phyloP scores from a whole-genome alignment of 2,329 filamentous ascomycete genomes.

The Amauroascus niger region DNA sequence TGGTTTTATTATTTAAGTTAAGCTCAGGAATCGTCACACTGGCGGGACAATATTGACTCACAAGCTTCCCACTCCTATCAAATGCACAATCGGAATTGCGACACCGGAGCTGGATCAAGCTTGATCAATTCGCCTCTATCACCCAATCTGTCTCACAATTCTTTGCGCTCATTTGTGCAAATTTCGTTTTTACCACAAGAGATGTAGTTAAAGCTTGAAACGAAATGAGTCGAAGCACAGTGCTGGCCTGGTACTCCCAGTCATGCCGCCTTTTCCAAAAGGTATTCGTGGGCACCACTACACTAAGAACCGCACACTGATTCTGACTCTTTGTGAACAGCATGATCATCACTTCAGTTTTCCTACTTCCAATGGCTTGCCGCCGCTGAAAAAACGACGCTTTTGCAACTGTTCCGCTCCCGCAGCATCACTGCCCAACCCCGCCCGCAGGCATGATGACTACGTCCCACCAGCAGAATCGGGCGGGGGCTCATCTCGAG shows the following conservation, averaged over 20 bases:
- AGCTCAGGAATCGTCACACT: background rate
- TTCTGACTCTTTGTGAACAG: conserved; percentile 6
- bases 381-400: conserved; percentile 13
- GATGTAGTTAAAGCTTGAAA: conserved; percentile 9
- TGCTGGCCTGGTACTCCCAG: conserved; percentile 9
- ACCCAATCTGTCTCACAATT: background rate
- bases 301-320: background rate
- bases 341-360: conserved; percentile 8
- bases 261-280: conserved; percentile 9
- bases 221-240: conserved; percentile 12
- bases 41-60: background rate
- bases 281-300: background rate
- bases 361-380: conserved; percentile 3
- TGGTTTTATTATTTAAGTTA: no score
- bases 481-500: conserved; percentile 18
- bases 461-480: background rate
- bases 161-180: background rate
- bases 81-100: conserved; percentile 3
- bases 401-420: conserved; percentile 13
- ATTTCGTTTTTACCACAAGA: background rate
- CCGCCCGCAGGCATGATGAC: conserved; percentile 1
- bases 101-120: background rate
- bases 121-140: background rate
- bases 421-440: background rate
- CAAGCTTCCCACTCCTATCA: background rate